Base-by-base conservation (phyloP, 2,329 filamentous ascomycete genomes). In the Paracoccidioides brasiliensis region DNA sequence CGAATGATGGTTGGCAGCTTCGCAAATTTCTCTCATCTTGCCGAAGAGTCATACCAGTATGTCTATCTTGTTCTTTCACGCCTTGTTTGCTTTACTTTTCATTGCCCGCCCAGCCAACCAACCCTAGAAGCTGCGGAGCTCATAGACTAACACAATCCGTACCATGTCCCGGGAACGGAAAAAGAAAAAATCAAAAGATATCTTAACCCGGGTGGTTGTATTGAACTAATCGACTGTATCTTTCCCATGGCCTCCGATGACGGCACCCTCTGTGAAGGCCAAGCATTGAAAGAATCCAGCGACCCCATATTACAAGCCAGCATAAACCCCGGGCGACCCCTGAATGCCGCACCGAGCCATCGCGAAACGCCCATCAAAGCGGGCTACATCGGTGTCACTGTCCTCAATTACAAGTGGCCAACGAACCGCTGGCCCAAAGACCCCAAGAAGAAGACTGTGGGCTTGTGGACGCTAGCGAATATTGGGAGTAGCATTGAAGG, bases 201-300 rank as follows among this genome's bases (percentile, higher is more conserved):
- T 56, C 64, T 72, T 9, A 62, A 65, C 33, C 73, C 73, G 0
- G 72, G 72, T 10, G 74, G 67, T 12, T 75, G 66, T 57, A 61
- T 76, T 56, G 72, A 76, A 59, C 70, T 75, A 54, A 61, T 72
- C 37, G 73, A 76, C 45, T 63, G 64, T 55, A 62, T 62, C 55
- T 61, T 67, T 33, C 61, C 64, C 35, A 62, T 65, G 52, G 58
- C 58, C 41, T 62, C 58, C 30, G 64, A 65, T 8, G 64, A 69
- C 57, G 62, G 60, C 9, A 61, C 62, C n/a, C 54, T 69, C 8
- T 4, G 22, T 9, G 44, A 48, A 1, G 57, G 65, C 46, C 53
- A 58, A n/a, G 58, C 56, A 8, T 53, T 67, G 14, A 59, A 60
- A 8, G 58, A 62, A 49, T 69, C 64, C 65, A 59, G 54, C 28